These are phyloP conservation scores for Hyphopichia buzzinii DNA, from an alignment of 1,139 yeast genomes.

Conservation along the genomic window DNA sequence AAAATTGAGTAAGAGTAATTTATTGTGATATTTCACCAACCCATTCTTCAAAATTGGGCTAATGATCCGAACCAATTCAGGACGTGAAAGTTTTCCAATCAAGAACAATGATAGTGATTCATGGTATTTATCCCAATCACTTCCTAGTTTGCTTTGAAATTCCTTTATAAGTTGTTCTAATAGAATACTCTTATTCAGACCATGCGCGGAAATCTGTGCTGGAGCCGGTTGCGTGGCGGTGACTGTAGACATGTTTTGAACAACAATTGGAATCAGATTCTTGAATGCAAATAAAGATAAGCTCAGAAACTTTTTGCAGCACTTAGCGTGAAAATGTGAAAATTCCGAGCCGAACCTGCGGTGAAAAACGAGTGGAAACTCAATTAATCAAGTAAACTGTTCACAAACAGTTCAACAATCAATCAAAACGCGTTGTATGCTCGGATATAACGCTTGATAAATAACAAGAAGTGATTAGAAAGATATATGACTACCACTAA, in stretches of 20 bases:
- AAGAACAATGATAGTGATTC: conserved; percentile 73
- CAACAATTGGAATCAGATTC: no score
- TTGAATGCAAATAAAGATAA: no score
- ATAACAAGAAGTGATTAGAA: no score
- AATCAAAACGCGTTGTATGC: no score
- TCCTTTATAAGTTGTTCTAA: conserved; percentile 71
- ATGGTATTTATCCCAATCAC: conserved; percentile 84
- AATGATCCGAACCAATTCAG: conserved; percentile 62
- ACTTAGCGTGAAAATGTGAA: no score
- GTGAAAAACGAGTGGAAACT: no score
- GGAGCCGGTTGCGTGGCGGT: conserved; percentile 1
- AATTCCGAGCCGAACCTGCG: no score
- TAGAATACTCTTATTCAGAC: conserved; percentile 55
- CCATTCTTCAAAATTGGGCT: conserved; percentile 54
- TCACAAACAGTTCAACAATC: no score
- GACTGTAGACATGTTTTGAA: conserved; percentile 3
- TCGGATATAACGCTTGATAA: no score
- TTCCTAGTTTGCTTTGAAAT: conserved; percentile 69
- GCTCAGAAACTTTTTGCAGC: no score
- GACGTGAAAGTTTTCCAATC: conserved; percentile 74
- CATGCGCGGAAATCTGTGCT: not conserved
- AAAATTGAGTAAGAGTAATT: conserved; percentile 71
- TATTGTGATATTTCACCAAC: conserved; percentile 65
- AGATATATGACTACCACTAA: no score
- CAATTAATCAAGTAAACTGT: no score